These are phyloP conservation scores for Eimeria necatrix DNA, from an alignment of 169 alveolate species.

Conservation along the genomic window DNA sequence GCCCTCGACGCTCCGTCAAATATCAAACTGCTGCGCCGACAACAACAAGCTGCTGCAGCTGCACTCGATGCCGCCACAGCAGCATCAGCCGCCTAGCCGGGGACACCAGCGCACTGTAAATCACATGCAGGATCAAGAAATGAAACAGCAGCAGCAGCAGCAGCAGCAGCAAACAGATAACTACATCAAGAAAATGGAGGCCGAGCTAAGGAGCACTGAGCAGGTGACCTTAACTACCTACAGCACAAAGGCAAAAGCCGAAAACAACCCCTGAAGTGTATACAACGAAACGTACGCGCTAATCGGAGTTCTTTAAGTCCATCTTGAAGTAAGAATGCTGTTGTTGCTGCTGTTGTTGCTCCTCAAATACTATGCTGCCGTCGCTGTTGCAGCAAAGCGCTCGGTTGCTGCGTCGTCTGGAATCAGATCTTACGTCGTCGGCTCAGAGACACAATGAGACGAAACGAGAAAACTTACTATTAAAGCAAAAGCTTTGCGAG, in stretches of 20 bases:
- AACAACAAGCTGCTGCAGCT: conserved; percentile 34
- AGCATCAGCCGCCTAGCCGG: neutral
- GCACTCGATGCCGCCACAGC: neutral
- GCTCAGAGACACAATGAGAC: conserved; percentile 45
- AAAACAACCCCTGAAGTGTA: neutral
- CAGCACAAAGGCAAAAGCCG: neutral
- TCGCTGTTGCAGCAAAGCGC: conserved; percentile 69
- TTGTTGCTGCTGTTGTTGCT: neutral
- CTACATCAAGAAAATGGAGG: conserved; percentile 14
- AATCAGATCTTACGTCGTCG: conserved; percentile 45
- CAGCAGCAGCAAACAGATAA: conserved; percentile 18
- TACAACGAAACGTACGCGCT: too few species aligned
- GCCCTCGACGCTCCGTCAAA: conserved; percentile 29
- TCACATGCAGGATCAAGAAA: conserved; percentile 17
- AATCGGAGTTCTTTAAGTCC: too few species aligned
- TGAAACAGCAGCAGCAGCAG: neutral
- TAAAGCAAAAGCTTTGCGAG: conserved; percentile 38
- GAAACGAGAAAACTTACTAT: conserved; percentile 5
- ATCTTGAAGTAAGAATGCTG: neutral
- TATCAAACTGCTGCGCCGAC: conserved; percentile 39
- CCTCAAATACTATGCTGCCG: neutral
- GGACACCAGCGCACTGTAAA: neutral
- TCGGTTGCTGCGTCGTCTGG: conserved; percentile 46
- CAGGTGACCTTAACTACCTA: neutral
- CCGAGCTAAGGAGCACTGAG: conserved; percentile 51